Evolutionary conservation across 352 stramenopile species (phyloP).

Genomic region (Globisporangium sylvaticum): DNA sequence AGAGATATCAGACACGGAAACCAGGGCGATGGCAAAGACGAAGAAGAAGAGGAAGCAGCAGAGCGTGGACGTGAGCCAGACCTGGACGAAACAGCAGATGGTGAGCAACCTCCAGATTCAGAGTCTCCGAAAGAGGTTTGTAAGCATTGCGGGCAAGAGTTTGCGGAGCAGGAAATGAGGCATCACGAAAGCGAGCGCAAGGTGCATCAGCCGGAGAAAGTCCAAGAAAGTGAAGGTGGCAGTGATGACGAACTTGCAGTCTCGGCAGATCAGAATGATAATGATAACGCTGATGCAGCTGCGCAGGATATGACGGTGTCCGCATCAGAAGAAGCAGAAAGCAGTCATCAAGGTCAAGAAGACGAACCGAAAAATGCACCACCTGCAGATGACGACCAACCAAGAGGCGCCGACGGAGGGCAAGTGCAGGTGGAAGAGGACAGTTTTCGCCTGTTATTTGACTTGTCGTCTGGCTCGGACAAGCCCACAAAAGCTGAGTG

Average conservation of each 20-base stretch:
- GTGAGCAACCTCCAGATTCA: not conserved
- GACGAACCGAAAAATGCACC: not conserved
- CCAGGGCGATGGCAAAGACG: not conserved
- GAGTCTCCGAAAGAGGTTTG: not conserved
- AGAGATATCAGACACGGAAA: not conserved
- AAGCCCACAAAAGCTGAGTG: constrained; percentile 22
- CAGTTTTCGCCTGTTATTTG: not conserved
- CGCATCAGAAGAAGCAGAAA: not conserved
- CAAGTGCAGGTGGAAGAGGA: not conserved
- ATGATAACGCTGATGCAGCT: not conserved
- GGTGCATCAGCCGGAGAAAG: not conserved
- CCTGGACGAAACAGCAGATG: not conserved
- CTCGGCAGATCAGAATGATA: not conserved
- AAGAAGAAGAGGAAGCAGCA: not conserved
- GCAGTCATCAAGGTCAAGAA: not conserved
- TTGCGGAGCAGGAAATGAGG: not conserved
- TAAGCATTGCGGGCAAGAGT: not conserved
- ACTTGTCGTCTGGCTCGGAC: not conserved
- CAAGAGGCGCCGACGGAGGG: not conserved
- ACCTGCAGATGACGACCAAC: not conserved
- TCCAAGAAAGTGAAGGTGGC: not conserved
- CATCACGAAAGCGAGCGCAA: constrained; percentile 3
- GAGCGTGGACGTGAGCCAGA: not conserved
- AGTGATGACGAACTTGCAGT: not conserved
- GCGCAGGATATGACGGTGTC: not conserved